These are phyloP conservation scores for Draba incana DNA, from an alignment of 345 rosid genomes.

Conservation along the genomic window DNA sequence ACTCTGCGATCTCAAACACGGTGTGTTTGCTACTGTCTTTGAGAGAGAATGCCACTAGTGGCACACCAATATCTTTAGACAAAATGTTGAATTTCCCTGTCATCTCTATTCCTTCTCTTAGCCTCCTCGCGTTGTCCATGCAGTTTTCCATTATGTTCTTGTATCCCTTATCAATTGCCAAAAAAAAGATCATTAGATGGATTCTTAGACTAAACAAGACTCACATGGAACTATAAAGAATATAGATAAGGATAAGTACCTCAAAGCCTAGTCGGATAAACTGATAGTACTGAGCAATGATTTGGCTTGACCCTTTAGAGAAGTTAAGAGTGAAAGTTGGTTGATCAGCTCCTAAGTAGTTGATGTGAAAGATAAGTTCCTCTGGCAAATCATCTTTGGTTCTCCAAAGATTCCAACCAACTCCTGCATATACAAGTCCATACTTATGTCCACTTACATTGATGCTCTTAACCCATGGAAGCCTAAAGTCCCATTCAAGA, in stretches of 20 bases:
- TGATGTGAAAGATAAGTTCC: constrained; percentile 79
- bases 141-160: constrained; percentile 70
- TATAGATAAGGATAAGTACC: constrained; percentile 43
- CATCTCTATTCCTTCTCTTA: constrained; percentile 63
- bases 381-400: constrained; percentile 81
- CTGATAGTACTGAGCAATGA: constrained; percentile 89
- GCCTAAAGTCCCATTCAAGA: constrained; percentile 85
- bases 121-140: constrained; percentile 53
- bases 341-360: constrained; percentile 78
- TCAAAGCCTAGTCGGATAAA: constrained; percentile 74
- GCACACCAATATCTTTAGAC: constrained; percentile 72
- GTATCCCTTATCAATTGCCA: constrained; percentile 52
- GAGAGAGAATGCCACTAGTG: constrained; percentile 73
- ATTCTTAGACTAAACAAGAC: not conserved
- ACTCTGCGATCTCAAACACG: constrained; percentile 68
- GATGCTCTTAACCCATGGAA: constrained; percentile 77
- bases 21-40: constrained; percentile 59
- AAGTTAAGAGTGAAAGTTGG: constrained; percentile 88
- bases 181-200: constrained; percentile 3
- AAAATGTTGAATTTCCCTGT: constrained; percentile 62
- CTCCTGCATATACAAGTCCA: constrained; percentile 82
- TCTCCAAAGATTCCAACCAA: constrained; percentile 86
- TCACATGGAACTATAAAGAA: not conserved
- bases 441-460: constrained; percentile 82
- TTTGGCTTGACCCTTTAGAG: constrained; percentile 86